Evolutionary conservation across 2,329 filamentous ascomycete genomes (phyloP).

Genomic region (Ophiostoma montium): DNA sequence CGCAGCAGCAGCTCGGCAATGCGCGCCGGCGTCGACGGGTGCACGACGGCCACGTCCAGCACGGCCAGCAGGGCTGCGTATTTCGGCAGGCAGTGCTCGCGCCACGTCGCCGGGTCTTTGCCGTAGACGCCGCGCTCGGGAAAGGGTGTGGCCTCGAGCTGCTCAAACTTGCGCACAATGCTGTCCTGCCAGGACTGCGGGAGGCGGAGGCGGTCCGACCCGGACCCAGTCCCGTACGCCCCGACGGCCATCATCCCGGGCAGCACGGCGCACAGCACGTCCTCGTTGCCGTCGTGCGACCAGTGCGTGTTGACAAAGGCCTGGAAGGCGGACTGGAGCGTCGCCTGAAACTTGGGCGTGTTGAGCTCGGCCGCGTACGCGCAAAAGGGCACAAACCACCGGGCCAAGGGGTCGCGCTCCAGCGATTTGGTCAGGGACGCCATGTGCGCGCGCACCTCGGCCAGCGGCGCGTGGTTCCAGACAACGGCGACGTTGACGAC

Average conservation of each 20-base stretch:
- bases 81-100: slow-evolving; percentile 48
- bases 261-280: slow-evolving; percentile 53
- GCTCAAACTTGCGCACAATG: slow-evolving; percentile 56
- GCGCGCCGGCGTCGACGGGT: slow-evolving; percentile 51
- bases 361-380: slow-evolving; percentile 65
- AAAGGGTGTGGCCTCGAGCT: slow-evolving; percentile 48
- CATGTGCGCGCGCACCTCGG: slow-evolving; percentile 59
- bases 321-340: slow-evolving; percentile 73
- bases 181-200: slow-evolving; percentile 60
- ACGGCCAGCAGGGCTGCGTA: slow-evolving; percentile 54
- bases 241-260: slow-evolving; percentile 46
- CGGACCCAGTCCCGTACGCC: slow-evolving; percentile 16
- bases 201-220: slow-evolving; percentile 36
- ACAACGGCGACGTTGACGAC: slow-evolving; percentile 49
- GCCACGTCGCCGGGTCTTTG: slow-evolving; percentile 47
- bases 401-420: slow-evolving; percentile 49
- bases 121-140: slow-evolving; percentile 49
- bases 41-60: slow-evolving; percentile 45
- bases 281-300: slow-evolving; percentile 50
- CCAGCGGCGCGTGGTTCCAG: slow-evolving; percentile 65
- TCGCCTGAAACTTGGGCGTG: slow-evolving; percentile 55
- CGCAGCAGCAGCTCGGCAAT: slow-evolving; percentile 51
- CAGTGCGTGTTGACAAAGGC: slow-evolving; percentile 68
- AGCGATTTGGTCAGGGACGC: slow-evolving; percentile 50
- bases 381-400: slow-evolving; percentile 75